Evolutionary conservation across 306 rosid genomes (phyloP).

Genomic region (Carpinus viminea): DNA sequence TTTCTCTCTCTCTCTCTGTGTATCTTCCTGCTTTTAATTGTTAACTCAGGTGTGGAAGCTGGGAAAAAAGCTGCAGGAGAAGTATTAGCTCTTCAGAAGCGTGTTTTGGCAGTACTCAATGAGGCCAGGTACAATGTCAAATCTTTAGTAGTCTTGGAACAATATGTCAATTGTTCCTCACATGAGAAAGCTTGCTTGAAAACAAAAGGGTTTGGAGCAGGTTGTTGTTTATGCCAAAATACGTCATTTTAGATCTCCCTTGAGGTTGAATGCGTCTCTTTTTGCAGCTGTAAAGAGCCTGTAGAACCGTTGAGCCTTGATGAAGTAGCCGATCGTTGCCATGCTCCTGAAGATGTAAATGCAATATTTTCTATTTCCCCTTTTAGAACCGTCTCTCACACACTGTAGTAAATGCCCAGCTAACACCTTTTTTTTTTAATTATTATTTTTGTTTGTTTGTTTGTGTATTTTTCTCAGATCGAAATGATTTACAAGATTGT

Average conservation of each 20-base stretch:
- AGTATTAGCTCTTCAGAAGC: slow-evolving; percentile 92
- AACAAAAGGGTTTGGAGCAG: not conserved
- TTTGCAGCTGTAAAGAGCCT: slow-evolving; percentile 53
- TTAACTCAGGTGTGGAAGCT: slow-evolving; percentile 81
- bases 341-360: slow-evolving; percentile 75
- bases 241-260: not conserved
- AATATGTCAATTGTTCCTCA: not conserved
- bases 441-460: not conserved
- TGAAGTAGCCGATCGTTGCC: slow-evolving; percentile 66
- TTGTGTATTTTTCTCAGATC: slow-evolving; percentile 43
- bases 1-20: not conserved
- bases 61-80: slow-evolving; percentile 93
- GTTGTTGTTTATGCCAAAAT: not conserved
- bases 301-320: slow-evolving; percentile 59
- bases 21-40: slow-evolving; percentile 17
- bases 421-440: not conserved
- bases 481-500: slow-evolving; percentile 88
- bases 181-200: not conserved
- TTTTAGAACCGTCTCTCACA: not conserved
- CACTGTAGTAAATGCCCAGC: slow-evolving; percentile 1
- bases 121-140: slow-evolving; percentile 67
- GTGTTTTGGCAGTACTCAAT: slow-evolving; percentile 80
- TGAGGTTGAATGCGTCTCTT: not conserved
- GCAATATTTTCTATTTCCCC: not conserved
- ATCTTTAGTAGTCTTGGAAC: not conserved